phyloP scores from a whole-genome alignment of 139 green algal genomes.

The Yamagishiella unicocca region DNA sequence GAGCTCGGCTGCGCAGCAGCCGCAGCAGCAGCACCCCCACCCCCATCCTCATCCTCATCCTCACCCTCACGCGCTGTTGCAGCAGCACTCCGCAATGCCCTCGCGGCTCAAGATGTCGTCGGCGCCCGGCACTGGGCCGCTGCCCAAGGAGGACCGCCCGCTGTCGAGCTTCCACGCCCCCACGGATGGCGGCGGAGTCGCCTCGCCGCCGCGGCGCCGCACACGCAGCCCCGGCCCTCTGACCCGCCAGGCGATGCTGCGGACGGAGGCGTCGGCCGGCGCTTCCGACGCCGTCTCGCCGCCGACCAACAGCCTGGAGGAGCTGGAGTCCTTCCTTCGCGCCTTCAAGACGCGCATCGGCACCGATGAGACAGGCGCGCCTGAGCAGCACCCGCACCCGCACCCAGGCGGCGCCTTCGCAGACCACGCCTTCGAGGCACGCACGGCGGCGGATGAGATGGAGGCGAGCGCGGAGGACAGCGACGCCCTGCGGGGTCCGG shows the following conservation, averaged over 20 bases:
- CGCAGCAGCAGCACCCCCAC: not conserved
- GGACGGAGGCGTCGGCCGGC: not conserved
- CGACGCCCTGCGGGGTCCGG: too few species aligned
- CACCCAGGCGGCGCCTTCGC: too few species aligned
- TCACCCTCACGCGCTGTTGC: too few species aligned
- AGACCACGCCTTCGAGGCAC: too few species aligned
- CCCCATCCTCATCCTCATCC: too few species aligned
- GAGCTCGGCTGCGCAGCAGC: not conserved
- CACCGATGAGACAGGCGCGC: not conserved
- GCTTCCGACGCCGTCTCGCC: not conserved
- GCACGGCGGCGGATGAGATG: too few species aligned
- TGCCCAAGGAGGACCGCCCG: not conserved
- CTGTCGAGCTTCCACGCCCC: not conserved
- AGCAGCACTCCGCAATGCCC: too few species aligned
- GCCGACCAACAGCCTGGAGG: constrained; percentile 13
- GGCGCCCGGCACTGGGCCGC: not conserved
- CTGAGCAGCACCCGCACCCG: too few species aligned
- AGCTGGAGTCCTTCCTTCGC: constrained; percentile 9
- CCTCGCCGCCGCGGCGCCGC: not conserved
- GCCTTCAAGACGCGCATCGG: constrained; percentile 33
- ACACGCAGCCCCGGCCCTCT: constrained; percentile 7
- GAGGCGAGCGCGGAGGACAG: too few species aligned
- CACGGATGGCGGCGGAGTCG: not conserved
- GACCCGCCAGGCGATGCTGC: not conserved
- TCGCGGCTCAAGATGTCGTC: constrained; percentile 26